Conservation (phyloP, 2,329 filamentous ascomycete species). For the Epichloe scottii region DNA sequence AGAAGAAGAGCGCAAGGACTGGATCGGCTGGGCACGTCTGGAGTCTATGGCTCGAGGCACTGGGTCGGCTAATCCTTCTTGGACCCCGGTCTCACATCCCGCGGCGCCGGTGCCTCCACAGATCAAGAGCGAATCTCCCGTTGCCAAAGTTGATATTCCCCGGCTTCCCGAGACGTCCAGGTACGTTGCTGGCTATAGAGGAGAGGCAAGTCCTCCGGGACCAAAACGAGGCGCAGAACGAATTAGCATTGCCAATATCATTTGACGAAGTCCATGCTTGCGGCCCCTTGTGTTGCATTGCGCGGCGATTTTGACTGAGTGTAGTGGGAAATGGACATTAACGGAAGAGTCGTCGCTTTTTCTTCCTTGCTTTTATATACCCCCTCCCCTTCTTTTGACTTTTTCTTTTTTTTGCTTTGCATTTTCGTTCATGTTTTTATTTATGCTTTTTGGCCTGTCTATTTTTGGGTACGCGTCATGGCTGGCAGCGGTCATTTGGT, state of each 20-base stretch:
- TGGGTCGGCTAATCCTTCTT: conserved; percentile 18
- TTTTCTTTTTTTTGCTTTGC: too few species aligned
- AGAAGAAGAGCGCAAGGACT: conserved; percentile 49
- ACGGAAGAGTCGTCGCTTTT: background rate
- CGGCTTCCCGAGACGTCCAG: conserved; percentile 19
- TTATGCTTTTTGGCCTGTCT: background rate
- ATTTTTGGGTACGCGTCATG: conserved; percentile 1
- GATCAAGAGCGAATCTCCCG: conserved; percentile 22
- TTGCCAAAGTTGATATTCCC: conserved; percentile 15
- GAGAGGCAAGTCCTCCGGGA: conserved; percentile 16
- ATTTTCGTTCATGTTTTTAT: background rate
- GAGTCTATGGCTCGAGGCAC: conserved; percentile 34
- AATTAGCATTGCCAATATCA: conserved; percentile 26
- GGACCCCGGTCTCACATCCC: conserved; percentile 19
- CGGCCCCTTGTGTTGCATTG: background rate
- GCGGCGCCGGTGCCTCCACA: conserved; percentile 19
- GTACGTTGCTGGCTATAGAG: conserved; percentile 16
- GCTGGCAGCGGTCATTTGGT: conserved; percentile 5
- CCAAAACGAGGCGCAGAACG: conserved; percentile 18
- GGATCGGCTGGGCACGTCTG: conserved; percentile 70
- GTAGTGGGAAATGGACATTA: background rate
- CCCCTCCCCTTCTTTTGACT: background rate
- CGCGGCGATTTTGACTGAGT: background rate
- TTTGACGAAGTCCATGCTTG: conserved; percentile 15
- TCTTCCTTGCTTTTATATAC: background rate